Conservation (phyloP, 1,284 basidiomycete genomes). For the Exobasidium cylindrosporum region DNA sequence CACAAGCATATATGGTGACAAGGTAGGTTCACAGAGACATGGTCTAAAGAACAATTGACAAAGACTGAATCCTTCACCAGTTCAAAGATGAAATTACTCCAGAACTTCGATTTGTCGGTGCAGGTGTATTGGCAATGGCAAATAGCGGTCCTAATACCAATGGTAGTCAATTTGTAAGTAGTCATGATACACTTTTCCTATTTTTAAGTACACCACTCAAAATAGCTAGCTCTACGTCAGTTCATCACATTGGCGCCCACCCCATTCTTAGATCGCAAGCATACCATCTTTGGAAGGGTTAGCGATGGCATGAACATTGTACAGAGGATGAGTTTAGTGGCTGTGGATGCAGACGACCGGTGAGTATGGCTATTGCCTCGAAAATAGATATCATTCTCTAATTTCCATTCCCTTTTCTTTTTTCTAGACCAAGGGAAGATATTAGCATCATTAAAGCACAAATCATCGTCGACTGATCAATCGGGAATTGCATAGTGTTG, state of each 20-base stretch:
- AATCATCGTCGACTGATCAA: neutral
- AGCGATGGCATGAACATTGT: slow-evolving; percentile 28
- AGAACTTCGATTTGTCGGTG: slow-evolving; percentile 26
- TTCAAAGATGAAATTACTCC: slow-evolving; percentile 24
- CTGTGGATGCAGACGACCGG: slow-evolving; percentile 22
- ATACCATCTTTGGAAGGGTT: slow-evolving; percentile 25
- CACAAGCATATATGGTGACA: slow-evolving; percentile 44
- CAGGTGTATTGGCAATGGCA: slow-evolving; percentile 38
- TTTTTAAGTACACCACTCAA: no score
- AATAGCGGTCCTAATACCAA: slow-evolving; percentile 34
- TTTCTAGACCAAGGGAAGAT: slow-evolving; percentile 15
- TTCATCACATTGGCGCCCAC: slow-evolving; percentile 27
- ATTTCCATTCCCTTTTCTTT: no score
- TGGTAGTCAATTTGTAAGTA: slow-evolving; percentile 24
- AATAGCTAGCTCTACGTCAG: no score
- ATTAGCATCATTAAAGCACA: slow-evolving; percentile 18
- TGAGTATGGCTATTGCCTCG: no score
- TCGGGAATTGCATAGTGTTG: no score
- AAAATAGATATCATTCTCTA: no score
- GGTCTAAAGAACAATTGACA: neutral
- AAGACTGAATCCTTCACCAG: neutral
- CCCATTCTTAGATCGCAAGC: slow-evolving; percentile 29
- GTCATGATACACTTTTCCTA: neutral
- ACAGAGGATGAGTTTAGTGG: slow-evolving; percentile 26
- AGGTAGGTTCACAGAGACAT: slow-evolving; percentile 16